phyloP scores from a whole-genome alignment of 1,139 yeast species.

The Hyphopichia burtonii region DNA sequence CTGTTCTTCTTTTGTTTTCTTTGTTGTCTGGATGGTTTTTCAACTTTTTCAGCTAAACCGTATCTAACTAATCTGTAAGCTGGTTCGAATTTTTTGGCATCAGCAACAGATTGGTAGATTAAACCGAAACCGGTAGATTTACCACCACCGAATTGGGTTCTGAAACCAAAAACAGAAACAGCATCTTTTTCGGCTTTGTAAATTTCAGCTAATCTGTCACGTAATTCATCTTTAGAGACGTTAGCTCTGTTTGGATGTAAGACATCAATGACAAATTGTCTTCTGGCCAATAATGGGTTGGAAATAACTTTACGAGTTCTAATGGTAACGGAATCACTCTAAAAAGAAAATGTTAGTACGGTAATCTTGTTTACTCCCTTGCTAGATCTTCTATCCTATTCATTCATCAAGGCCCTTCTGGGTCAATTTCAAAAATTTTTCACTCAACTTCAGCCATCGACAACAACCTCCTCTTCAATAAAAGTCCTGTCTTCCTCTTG shows the following conservation, averaged over 20 bases:
- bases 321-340: slow-evolving; percentile 99
- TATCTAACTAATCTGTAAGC: slow-evolving; percentile 98
- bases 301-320: slow-evolving; percentile 99
- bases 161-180: slow-evolving; percentile 98
- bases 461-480: neutral
- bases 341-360: slow-evolving; percentile 33
- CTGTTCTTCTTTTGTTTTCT: slow-evolving; percentile 99
- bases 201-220: slow-evolving; percentile 93
- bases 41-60: slow-evolving; percentile 95
- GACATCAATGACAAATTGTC: slow-evolving; percentile 99
- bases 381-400: neutral
- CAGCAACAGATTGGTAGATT: slow-evolving; percentile 97
- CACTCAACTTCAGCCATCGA: neutral
- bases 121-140: slow-evolving; percentile 99
- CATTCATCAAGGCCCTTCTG: too few species aligned
- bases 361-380: too few species aligned
- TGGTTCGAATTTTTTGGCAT: slow-evolving; percentile 99
- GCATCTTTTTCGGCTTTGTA: slow-evolving; percentile 99
- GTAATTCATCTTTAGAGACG: slow-evolving; percentile 98
- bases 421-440: neutral
- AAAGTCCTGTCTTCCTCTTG: neutral
- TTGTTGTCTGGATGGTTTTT: slow-evolving; percentile 99
- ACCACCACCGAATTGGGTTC: slow-evolving; percentile 99
- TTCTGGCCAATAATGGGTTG: slow-evolving; percentile 99
- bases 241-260: slow-evolving; percentile 99